Evolutionary conservation across 2,329 filamentous ascomycete species (phyloP), one percentile per base, ranked within the genome.

Genomic region (Diaporthe ampelina): DNA sequence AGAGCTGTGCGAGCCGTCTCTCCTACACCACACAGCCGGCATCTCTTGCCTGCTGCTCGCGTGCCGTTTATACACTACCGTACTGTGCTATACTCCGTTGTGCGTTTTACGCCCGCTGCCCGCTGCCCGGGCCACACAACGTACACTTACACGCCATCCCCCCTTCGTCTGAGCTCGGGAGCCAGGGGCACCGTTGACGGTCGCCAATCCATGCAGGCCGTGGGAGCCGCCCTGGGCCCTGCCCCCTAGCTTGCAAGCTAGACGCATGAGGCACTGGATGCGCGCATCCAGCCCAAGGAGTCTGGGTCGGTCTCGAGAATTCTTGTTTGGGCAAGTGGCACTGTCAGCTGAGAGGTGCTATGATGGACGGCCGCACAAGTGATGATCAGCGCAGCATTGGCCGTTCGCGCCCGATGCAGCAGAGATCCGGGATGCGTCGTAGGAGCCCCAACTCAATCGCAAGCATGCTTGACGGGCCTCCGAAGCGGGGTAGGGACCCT

Each of bases 281-380:
- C 63, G 45, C 63, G n/a, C 32, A 54, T 26, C 63, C 63, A 68
- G 45, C 63, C 63, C 63, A 68, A n/a, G 45, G 45, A 37, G 63
- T 54, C 63, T 37, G 48, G 45, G 29, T 54, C 21, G n/a, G 52
- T 68, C 63, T 68, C 26, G 63, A 68, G 43, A 68, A 54, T 35
- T 68, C 63, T 68, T 68, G 63, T 68, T 68, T 68, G 21, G 63
- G 63, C 48, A 68, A 68, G 63, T 54, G 63, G 63, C 45, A 52
- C 17, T 68, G 48, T 68, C 63, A 68, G 63, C 63, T 68, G 63
- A 54, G 63, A 37, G 29, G 61, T 67, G 45, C 61, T 67, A 67
- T 67, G 61, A 52, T 67, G 43, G 61, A 48, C 15, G 6, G 58
- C 50, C 26, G 26, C 61, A 50, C 19, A 32, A 67, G 61, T 50